These are phyloP conservation scores for Sporothrix mexicana DNA, from an alignment of 2,329 filamentous ascomycete species.

Conservation along the genomic window DNA sequence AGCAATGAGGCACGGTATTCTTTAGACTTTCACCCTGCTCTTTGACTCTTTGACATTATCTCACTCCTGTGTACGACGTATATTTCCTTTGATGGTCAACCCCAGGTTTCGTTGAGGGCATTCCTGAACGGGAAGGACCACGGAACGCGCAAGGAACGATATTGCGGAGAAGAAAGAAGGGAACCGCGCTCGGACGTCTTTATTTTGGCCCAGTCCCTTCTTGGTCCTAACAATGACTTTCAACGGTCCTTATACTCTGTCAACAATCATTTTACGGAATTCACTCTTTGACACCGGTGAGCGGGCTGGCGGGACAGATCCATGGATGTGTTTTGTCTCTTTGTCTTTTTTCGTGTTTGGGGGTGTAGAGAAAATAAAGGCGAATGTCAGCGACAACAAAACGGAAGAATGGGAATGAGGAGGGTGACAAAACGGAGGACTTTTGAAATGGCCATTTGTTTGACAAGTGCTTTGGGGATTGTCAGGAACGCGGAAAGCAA, in stretches of 20 bases:
- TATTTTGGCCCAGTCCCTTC: not conserved
- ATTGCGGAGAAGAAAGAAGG: conserved; percentile 1
- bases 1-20: conserved; percentile 5
- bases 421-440: conserved; percentile 11
- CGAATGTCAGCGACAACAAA: not conserved
- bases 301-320: not conserved
- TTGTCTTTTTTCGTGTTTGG: not conserved
- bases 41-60: not conserved
- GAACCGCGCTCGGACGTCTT: conserved; percentile 12
- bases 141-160: conserved; percentile 14
- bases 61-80: too few species aligned
- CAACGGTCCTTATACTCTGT: not conserved
- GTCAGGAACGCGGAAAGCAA: not conserved
- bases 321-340: not conserved
- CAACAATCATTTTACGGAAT: not conserved
- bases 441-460: too few species aligned
- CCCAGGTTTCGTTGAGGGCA: not conserved
- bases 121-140: conserved; percentile 27
- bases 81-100: not conserved
- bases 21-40: not conserved
- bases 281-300: conserved; percentile 1
- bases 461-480: too few species aligned
- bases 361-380: not conserved
- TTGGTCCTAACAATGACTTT: not conserved
- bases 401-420: conserved; percentile 4